Conservation (phyloP, 306 rosid genomes). For the Myrica gale region DNA sequence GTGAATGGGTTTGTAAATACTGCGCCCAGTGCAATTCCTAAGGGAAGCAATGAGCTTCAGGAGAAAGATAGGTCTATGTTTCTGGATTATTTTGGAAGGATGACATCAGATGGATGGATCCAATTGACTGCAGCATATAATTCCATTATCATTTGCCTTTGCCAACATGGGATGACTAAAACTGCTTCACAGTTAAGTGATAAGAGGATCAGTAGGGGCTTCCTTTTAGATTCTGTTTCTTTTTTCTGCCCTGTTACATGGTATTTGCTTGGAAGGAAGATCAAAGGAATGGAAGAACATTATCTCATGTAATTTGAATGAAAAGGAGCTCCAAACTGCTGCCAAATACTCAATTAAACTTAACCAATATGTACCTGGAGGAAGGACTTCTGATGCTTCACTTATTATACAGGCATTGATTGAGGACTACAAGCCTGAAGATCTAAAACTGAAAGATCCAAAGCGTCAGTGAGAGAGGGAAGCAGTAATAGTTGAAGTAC, state of each 20-base stretch:
- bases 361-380: conserved; percentile 49
- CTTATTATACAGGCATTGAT: conserved; percentile 52
- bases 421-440: conserved; percentile 42
- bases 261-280: conserved; percentile 60
- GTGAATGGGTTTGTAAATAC: conserved; percentile 64
- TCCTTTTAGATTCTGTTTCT: conserved; percentile 52
- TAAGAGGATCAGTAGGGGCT: conserved; percentile 53
- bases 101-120: conserved; percentile 67
- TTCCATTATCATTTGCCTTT: conserved; percentile 66
- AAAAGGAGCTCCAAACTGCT: conserved; percentile 55
- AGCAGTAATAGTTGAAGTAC: conserved; percentile 20
- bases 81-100: conserved; percentile 53
- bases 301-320: conserved; percentile 43
- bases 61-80: conserved; percentile 39
- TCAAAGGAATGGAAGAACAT: conserved; percentile 62
- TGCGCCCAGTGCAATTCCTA: conserved; percentile 10
- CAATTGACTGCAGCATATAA: conserved; percentile 53
- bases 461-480: conserved; percentile 28
- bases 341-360: conserved; percentile 54
- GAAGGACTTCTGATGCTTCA: conserved; percentile 60
- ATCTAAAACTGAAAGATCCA: conserved; percentile 30
- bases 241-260: conserved; percentile 63
- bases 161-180: conserved; percentile 66
- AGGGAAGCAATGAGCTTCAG: conserved; percentile 23
- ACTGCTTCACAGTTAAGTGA: conserved; percentile 52